Conservation (phyloP, 2,329 filamentous ascomycete species). For the Mycosphaerella sp. region DNA sequence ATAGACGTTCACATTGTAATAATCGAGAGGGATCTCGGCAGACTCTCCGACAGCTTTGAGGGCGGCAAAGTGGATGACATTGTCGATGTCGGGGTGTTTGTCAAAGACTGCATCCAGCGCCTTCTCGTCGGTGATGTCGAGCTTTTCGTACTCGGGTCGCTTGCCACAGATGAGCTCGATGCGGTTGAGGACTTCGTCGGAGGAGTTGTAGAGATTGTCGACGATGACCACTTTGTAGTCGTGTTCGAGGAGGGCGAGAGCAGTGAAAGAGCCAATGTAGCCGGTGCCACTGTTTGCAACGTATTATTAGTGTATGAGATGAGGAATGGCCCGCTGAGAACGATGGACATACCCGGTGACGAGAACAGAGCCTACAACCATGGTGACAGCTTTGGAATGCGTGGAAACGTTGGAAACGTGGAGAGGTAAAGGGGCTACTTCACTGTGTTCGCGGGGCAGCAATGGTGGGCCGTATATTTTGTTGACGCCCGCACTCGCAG, state of each 20-base stretch:
- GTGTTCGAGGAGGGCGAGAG: slow-evolving; percentile 83
- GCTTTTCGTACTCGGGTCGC: slow-evolving; percentile 74
- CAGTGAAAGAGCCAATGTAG: slow-evolving; percentile 98
- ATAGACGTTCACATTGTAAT: slow-evolving; percentile 95
- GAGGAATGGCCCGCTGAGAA: background rate
- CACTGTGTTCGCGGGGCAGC: background rate
- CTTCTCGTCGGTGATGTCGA: slow-evolving; percentile 80
- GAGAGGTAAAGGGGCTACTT: background rate
- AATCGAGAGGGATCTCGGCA: slow-evolving; percentile 86
- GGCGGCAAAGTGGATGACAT: slow-evolving; percentile 97
- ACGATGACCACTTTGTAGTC: slow-evolving; percentile 95
- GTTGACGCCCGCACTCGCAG: background rate
- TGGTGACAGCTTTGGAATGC: slow-evolving; percentile 8
- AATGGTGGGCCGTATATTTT: background rate
- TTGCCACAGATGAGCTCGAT: slow-evolving; percentile 91
- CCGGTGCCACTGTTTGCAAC: slow-evolving; percentile 69
- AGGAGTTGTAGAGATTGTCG: slow-evolving; percentile 97
- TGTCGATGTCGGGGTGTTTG: slow-evolving; percentile 88
- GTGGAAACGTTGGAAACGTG: background rate
- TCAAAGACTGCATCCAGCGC: slow-evolving; percentile 80
- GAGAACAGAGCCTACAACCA: slow-evolving; percentile 25
- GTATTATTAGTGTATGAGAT: slow-evolving; percentile 9
- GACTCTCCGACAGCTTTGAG: slow-evolving; percentile 99
- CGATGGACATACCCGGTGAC: slow-evolving; percentile 21
- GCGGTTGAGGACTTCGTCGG: slow-evolving; percentile 81